Evolutionary conservation across 2,329 filamentous ascomycete genomes (phyloP).

Genomic region (Aspergillus fumigatiaffinis): DNA sequence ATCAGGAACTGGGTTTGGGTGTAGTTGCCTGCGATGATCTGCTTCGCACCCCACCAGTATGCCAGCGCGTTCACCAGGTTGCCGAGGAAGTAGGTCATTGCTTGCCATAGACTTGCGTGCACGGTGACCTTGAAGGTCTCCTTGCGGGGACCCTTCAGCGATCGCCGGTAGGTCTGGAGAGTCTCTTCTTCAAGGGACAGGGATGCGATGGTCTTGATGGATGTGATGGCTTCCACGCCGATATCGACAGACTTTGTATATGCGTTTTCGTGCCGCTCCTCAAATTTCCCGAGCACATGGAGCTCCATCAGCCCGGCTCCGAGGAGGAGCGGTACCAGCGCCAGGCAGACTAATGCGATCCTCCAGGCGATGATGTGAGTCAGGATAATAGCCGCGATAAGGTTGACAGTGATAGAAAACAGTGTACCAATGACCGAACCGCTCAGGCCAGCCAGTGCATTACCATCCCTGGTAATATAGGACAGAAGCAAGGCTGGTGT

Average conservation of each 20-base stretch:
- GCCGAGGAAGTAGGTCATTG: constrained; percentile 45
- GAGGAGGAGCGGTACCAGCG: constrained; percentile 64
- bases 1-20: constrained; percentile 69
- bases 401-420: constrained; percentile 64
- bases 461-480: constrained; percentile 66
- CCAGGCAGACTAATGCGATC: constrained; percentile 68
- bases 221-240: constrained; percentile 49
- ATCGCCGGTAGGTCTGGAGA: constrained; percentile 42
- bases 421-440: constrained; percentile 68
- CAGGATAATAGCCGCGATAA: constrained; percentile 63
- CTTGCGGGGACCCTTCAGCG: constrained; percentile 45
- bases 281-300: constrained; percentile 55
- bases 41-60: constrained; percentile 75
- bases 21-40: constrained; percentile 63
- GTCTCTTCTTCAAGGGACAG: constrained; percentile 51
- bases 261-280: constrained; percentile 51
- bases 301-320: constrained; percentile 68
- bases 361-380: constrained; percentile 72
- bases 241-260: constrained; percentile 51
- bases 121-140: constrained; percentile 49
- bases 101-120: constrained; percentile 45
- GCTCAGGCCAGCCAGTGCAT: constrained; percentile 63
- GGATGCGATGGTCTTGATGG: constrained; percentile 51
- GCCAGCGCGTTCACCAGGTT: constrained; percentile 70
- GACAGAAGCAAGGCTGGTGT: constrained; percentile 61